Conservation (phyloP, 192 early-diverging fungal species). For the Martensiomyces pterosporus region DNA sequence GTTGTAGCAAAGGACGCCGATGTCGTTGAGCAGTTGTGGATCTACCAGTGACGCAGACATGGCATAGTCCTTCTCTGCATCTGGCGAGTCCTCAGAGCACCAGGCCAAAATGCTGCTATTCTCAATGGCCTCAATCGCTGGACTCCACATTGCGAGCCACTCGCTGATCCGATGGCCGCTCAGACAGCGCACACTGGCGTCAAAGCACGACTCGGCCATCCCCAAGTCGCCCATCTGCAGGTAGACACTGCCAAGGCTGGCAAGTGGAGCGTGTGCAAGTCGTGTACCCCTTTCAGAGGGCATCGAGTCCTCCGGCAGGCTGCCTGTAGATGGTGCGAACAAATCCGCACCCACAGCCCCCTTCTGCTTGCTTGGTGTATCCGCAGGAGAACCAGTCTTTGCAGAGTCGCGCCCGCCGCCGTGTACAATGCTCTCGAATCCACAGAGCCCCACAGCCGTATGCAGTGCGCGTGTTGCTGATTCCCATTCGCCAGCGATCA, state of each 20-base stretch:
- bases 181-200: constrained; percentile 40
- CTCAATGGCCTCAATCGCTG: constrained; percentile 8
- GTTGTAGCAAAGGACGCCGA: constrained; percentile 37
- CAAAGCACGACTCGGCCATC: constrained; percentile 49
- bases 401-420: constrained; percentile 23
- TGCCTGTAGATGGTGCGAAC: background rate
- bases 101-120: constrained; percentile 12
- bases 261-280: constrained; percentile 44
- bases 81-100: constrained; percentile 6
- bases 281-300: constrained; percentile 22
- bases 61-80: background rate
- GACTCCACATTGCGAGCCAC: constrained; percentile 26
- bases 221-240: constrained; percentile 43
- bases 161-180: constrained; percentile 20
- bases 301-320: background rate
- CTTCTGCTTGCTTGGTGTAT: constrained; percentile 12
- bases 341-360: background rate
- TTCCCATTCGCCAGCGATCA: constrained; percentile 48
- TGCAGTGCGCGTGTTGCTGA: constrained; percentile 46
- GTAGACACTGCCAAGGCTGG: constrained; percentile 44
- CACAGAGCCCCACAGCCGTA: constrained; percentile 45
- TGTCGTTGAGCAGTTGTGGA: constrained; percentile 42
- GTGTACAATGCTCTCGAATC: constrained; percentile 40
- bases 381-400: background rate
- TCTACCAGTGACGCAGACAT: constrained; percentile 21